Base-by-base conservation (phyloP, 164 flowering plant genomes). In the Magnolia sinica region DNA sequence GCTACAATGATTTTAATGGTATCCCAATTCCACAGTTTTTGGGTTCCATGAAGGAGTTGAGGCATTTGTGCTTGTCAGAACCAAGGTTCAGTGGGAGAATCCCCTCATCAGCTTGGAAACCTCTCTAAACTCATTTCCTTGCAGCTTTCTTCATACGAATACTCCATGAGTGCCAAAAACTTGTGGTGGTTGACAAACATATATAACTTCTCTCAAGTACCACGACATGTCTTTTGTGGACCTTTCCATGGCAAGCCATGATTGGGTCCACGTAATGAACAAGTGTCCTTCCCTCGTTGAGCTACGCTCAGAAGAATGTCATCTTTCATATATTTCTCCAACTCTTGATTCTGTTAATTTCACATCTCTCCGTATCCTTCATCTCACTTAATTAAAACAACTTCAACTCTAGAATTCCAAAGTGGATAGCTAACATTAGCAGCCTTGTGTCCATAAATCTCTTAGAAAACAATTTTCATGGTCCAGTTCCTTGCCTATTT, bases 61-160 rank as follows among this genome's bases (percentile, higher is more conserved):
- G 74, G 74, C 51, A 72, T 16, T 50, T 72, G 18, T 7, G 52
- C 45, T 18, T 78, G 27, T 78, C 70, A 7, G 0, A 2, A 2
- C 50, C 77, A 2, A 0, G 59, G 31, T 78, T 78, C 59, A 20
- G 31, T 23, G 77, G 77, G 18, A 37, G 22, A 1, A 49, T 78
- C 23, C 73, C 73, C 80, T 45, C 70, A 18, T 19, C 64, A 69
- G 11, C 68, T 78, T 22, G 77, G 80, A 45, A 78, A 52, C 52
- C 74, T 78, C 23, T 78, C 80, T 24, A 31, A 58, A 0, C 10
- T 74, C 70, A 14, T 64, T 59, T 14, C 20, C 49, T 50, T 55
- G 74, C 22, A 8, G 16, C 13, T 22, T 8, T 10, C 8, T 4
- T 58, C 7, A 18, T 59, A 6, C 1, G 1, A 0, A 0, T 23